Conservation (phyloP, 2,329 filamentous ascomycete genomes). For the Beauveria sp. region DNA sequence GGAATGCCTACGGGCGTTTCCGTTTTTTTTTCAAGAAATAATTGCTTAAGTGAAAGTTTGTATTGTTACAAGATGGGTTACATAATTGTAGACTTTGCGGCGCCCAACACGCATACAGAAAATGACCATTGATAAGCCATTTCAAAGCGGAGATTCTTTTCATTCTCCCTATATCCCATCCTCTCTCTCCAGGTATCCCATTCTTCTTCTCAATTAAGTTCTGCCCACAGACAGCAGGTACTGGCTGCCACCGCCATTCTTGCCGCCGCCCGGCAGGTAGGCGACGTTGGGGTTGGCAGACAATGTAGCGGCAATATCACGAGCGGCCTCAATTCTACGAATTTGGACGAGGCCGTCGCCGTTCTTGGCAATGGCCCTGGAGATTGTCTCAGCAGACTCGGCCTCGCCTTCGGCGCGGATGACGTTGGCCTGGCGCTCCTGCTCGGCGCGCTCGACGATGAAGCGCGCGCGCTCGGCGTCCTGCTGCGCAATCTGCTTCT, state of each 20-base stretch:
- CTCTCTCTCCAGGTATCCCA: neutral
- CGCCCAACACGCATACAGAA: constrained; percentile 17
- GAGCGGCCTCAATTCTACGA: constrained; percentile 91
- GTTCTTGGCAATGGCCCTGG: constrained; percentile 83
- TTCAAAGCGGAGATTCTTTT: constrained; percentile 27
- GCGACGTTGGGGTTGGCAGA: constrained; percentile 90
- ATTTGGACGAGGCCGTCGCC: constrained; percentile 95
- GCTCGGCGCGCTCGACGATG: constrained; percentile 97
- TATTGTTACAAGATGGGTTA: constrained; percentile 15
- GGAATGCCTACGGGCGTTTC: neutral
- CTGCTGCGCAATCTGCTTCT: constrained; percentile 99
- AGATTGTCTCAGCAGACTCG: constrained; percentile 92
- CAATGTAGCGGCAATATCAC: constrained; percentile 88
- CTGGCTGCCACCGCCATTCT: constrained; percentile 48
- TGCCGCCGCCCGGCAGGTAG: constrained; percentile 77
- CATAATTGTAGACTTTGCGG: constrained; percentile 19
- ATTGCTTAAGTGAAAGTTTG: constrained; percentile 1
- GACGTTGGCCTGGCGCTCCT: constrained; percentile 97
- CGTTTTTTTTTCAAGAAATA: neutral
- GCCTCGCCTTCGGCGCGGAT: constrained; percentile 97
- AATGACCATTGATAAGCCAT: neutral
- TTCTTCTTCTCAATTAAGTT: constrained; percentile 18
- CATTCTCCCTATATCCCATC: constrained; percentile 14
- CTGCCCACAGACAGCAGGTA: constrained; percentile 47
- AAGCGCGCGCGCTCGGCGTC: constrained; percentile 95